phyloP scores from a whole-genome alignment of 1,284 basidiomycete species.

The Sporisorium exsertum region DNA sequence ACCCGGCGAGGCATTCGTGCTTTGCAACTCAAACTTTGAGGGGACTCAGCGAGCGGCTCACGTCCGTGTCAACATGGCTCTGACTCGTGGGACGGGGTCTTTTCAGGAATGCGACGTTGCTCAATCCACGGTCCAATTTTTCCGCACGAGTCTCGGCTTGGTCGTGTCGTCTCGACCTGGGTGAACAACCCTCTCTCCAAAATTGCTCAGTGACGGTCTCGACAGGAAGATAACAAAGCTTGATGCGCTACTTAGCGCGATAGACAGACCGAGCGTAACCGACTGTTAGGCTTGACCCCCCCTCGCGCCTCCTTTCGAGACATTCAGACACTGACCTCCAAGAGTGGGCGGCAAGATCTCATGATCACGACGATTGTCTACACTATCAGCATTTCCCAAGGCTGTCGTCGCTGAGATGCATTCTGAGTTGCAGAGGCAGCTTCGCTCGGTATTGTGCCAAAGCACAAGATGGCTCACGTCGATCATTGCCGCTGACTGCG shows the following conservation, averaged over 20 bases:
- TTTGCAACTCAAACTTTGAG: slow-evolving; percentile 1
- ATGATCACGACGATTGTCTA: background rate
- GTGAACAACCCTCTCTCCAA: background rate
- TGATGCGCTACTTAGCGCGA: background rate
- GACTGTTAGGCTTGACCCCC: background rate
- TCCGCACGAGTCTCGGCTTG: background rate
- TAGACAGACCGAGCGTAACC: background rate
- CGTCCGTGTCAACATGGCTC: background rate
- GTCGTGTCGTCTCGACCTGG: background rate
- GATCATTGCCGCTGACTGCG: background rate
- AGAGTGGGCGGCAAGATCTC: background rate
- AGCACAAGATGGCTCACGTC: background rate
- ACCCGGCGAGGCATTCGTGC: background rate
- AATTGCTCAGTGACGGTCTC: background rate
- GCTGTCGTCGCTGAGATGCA: background rate
- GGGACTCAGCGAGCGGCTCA: background rate
- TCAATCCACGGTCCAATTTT: slow-evolving; percentile 4
- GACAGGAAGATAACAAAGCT: background rate
- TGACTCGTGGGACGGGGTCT: background rate
- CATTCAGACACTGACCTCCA: background rate
- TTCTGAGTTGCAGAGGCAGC: background rate
- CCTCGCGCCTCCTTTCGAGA: background rate
- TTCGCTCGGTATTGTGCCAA: background rate
- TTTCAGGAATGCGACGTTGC: slow-evolving; percentile 20
- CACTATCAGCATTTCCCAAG: background rate